Percentiles rank a stretch among this genome's conserved stretches.
Conservation (phyloP, 148 eudicot genomes). For the Camellia granthamiana region DNA sequence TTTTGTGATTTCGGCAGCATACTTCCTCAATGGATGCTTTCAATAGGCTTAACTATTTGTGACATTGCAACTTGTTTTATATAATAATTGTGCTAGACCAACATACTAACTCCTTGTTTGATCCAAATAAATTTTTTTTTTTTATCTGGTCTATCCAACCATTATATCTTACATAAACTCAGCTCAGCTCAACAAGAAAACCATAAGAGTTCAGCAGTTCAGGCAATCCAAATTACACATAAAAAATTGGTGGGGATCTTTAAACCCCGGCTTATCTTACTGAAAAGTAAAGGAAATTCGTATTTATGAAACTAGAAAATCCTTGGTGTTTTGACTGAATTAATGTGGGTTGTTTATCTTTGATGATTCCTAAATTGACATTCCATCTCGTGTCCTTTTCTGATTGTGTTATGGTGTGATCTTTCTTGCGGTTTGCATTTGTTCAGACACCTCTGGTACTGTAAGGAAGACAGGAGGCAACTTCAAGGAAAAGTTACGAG, state of each 20-base stretch:
- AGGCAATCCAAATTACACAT: too few species aligned
- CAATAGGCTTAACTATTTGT: neutral
- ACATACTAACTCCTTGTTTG: neutral
- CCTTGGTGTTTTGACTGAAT: neutral
- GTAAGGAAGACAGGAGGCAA: slow-evolving; percentile 58
- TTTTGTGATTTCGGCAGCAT: neutral
- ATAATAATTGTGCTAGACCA: neutral
- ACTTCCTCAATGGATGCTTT: neutral
- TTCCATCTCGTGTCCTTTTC: neutral
- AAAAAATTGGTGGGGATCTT: too few species aligned
- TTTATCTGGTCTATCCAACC: too few species aligned
- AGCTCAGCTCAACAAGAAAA: too few species aligned
- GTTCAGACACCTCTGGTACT: slow-evolving; percentile 56
- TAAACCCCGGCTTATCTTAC: too few species aligned
- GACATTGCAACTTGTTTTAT: neutral
- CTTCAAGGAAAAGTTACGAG: slow-evolving; percentile 85
- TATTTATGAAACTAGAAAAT: neutral
- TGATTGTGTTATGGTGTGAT: neutral
- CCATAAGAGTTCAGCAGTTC: too few species aligned
- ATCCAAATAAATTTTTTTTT: neutral
- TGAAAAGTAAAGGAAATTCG: neutral
- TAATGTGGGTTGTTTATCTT: neutral
- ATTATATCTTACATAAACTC: too few species aligned
- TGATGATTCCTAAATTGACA: neutral
- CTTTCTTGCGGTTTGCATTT: slow-evolving; percentile 11